phyloP scores from a whole-genome alignment of 1,139 yeast genomes.

The Debaryomyces sp. region DNA sequence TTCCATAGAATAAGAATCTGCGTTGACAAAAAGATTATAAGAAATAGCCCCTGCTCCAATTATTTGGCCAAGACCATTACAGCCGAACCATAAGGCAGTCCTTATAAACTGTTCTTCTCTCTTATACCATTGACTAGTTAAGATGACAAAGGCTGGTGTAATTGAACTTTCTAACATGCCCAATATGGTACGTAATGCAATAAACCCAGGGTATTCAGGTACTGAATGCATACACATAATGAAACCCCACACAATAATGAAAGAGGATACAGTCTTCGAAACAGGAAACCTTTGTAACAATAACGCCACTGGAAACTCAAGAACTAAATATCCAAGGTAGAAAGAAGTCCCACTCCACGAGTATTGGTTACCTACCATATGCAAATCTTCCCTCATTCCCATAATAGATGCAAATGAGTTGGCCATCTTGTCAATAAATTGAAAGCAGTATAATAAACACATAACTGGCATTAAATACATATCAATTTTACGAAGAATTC shows the following conservation, averaged over 20 bases:
- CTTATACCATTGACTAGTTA: slow-evolving; percentile 31
- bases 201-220: slow-evolving; percentile 27
- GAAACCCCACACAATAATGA: slow-evolving; percentile 30
- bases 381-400: slow-evolving; percentile 50
- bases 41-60: slow-evolving; percentile 27
- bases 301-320: slow-evolving; percentile 47
- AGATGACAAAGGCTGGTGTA: slow-evolving; percentile 59
- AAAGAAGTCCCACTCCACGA: slow-evolving; percentile 59
- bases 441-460: slow-evolving; percentile 54
- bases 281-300: slow-evolving; percentile 39
- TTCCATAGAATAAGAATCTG: slow-evolving; percentile 17
- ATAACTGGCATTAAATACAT: slow-evolving; percentile 53
- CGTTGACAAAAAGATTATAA: slow-evolving; percentile 16
- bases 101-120: slow-evolving; percentile 21
- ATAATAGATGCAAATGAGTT: slow-evolving; percentile 60
- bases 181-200: slow-evolving; percentile 30
- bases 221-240: slow-evolving; percentile 26
- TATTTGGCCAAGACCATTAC: slow-evolving; percentile 26
- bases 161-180: slow-evolving; percentile 57
- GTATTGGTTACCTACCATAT: slow-evolving; percentile 51
- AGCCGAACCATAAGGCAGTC: slow-evolving; percentile 26
- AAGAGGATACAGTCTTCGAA: slow-evolving; percentile 23
- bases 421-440: slow-evolving; percentile 64
- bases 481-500: slow-evolving; percentile 51
- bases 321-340: slow-evolving; percentile 52